Conservation (phyloP, 495 filamentous ascomycete genomes). For the Xanthoparmelia taractica region DNA sequence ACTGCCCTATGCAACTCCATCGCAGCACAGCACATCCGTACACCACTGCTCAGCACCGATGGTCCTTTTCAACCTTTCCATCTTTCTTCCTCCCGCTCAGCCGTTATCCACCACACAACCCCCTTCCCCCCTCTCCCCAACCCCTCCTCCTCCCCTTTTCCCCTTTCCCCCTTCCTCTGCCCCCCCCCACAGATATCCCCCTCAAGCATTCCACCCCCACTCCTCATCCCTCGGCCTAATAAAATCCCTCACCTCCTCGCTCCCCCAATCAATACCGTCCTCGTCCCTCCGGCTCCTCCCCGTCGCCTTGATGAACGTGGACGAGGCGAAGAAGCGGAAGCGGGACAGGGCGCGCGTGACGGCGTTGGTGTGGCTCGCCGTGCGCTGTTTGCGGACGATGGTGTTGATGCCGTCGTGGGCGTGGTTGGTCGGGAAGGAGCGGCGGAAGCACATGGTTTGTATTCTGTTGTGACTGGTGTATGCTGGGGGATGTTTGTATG, state of each 20-base stretch:
- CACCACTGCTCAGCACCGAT: neutral
- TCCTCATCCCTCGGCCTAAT: neutral
- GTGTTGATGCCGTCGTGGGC: conserved; percentile 5
- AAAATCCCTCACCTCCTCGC: neutral
- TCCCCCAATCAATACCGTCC: conserved; percentile 3
- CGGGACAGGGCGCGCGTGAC: neutral
- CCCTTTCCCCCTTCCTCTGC: too few species aligned
- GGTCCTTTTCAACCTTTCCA: neutral
- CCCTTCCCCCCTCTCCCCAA: neutral
- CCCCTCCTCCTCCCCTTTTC: neutral
- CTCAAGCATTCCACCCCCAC: neutral
- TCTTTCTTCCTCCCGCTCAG: neutral
- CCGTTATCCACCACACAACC: neutral
- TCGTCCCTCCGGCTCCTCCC: neutral
- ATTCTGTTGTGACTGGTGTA: too few species aligned
- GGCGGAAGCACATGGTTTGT: neutral
- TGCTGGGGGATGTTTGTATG: neutral
- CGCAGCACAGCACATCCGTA: neutral
- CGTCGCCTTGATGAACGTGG: neutral
- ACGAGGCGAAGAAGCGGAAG: neutral
- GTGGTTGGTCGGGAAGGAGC: neutral
- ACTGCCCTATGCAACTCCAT: neutral
- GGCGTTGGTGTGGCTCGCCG: neutral
- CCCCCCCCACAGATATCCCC: too few species aligned
- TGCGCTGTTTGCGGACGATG: neutral